Percentiles rank a stretch among this genome's conserved stretches.
These are phyloP conservation scores for Solanum paucissectum DNA, from an alignment of 257 asterid species.

Conservation along the genomic window DNA sequence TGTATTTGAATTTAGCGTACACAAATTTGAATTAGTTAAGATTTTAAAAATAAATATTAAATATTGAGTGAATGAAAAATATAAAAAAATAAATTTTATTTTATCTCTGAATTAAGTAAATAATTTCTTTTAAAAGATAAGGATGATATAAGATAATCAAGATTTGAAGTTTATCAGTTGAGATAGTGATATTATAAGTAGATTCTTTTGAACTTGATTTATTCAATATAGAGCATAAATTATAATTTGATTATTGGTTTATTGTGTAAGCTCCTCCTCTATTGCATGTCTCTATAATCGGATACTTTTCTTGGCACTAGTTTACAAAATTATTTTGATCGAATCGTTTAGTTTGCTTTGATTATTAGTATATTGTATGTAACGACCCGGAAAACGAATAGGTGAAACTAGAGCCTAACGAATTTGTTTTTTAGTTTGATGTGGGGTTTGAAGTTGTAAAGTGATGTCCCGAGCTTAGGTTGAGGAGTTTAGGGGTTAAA, in stretches of 20 bases:
- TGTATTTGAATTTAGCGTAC: background rate
- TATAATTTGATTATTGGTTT: background rate
- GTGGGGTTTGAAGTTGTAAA: too few species aligned
- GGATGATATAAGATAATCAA: background rate
- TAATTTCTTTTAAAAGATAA: background rate
- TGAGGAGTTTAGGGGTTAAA: too few species aligned
- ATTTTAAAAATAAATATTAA: background rate
- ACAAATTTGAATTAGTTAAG: background rate
- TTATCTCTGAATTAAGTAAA: background rate
- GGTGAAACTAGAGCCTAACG: too few species aligned
- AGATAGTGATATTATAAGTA: background rate
- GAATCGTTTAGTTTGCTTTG: background rate
- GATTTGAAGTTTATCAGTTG: background rate
- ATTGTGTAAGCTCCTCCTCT: background rate
- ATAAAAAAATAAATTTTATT: background rate
- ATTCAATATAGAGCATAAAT: background rate
- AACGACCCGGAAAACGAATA: too few species aligned
- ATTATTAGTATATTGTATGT: too few species aligned
- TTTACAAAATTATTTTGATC: background rate
- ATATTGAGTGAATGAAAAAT: background rate
- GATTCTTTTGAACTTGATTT: background rate
- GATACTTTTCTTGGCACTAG: background rate
- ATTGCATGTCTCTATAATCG: background rate
- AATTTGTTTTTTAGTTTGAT: too few species aligned
- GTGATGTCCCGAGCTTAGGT: too few species aligned